These are phyloP conservation scores for Umbelopsis ramanniana DNA, from an alignment of 192 early-diverging fungal species.

Conservation along the genomic window DNA sequence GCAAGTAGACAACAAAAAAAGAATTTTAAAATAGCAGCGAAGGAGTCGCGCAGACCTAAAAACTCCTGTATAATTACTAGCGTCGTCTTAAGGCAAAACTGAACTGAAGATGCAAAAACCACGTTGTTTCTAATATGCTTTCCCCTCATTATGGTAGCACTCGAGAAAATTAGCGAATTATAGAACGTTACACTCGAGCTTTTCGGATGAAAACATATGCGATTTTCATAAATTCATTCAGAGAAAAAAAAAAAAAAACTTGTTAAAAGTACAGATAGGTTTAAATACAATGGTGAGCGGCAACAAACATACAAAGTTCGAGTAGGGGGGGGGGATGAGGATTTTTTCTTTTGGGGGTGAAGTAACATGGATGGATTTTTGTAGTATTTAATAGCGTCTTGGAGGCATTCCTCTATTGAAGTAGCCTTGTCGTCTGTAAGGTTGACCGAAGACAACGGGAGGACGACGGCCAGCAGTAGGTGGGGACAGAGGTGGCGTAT, in stretches of 20 bases:
- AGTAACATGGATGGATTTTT: background rate
- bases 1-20: too few relatives aligned
- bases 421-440: slow-evolving; percentile 12
- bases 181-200: too few relatives aligned
- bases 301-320: slow-evolving; percentile 17
- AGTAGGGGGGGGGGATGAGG: background rate
- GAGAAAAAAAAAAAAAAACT: too few relatives aligned
- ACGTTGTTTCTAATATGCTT: background rate
- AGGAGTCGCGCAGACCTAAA: too few relatives aligned
- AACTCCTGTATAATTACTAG: too few relatives aligned
- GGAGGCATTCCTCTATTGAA: slow-evolving; percentile 11
- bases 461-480: slow-evolving; percentile 13
- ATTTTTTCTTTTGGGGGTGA: background rate
- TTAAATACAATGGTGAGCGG: slow-evolving; percentile 23
- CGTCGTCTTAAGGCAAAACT: too few relatives aligned
- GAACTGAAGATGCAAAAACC: too few relatives aligned
- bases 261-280: slow-evolving; percentile 13
- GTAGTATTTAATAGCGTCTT: background rate
- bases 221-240: too few relatives aligned
- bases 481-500: slow-evolving; percentile 18
- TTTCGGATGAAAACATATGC: too few relatives aligned
- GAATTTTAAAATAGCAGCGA: too few relatives aligned
- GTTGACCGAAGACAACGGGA: background rate
- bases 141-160: background rate
- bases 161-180: background rate